Conservation (phyloP, 257 asterid species). For the Lithospermum erythrorhizon region DNA sequence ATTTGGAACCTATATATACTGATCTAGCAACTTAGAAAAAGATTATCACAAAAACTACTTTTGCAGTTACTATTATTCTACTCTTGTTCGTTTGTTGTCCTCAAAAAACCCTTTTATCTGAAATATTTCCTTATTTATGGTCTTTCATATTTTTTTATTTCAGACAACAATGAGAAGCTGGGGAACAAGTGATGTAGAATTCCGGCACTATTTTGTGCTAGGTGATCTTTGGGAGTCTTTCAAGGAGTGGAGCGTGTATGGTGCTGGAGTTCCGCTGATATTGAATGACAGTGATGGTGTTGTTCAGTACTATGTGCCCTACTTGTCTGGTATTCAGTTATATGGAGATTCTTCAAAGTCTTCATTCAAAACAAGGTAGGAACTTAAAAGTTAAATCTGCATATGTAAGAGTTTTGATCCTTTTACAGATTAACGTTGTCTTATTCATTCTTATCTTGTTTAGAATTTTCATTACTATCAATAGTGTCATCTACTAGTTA, state of each 20-base stretch:
- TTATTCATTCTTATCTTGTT: no score
- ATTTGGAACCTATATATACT: background rate
- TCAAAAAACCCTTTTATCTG: no score
- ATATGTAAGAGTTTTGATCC: no score
- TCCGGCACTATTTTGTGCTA: conserved; percentile 59
- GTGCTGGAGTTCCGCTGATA: conserved; percentile 90
- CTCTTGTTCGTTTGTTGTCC: background rate
- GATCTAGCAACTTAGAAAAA: background rate
- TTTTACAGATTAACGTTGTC: no score
- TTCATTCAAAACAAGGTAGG: conserved; percentile 55
- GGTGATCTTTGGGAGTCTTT: conserved; percentile 91
- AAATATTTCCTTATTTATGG: background rate
- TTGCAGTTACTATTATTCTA: background rate
- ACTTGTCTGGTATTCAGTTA: conserved; percentile 76
- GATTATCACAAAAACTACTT: background rate
- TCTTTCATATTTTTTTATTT: background rate
- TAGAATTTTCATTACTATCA: no score
- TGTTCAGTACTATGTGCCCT: conserved; percentile 85
- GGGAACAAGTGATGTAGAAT: conserved; percentile 58
- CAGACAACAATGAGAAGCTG: conserved; percentile 61
- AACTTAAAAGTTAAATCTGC: no score
- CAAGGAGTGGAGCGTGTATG: conserved; percentile 95
- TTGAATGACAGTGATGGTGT: conserved; percentile 57
- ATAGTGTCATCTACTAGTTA: no score
- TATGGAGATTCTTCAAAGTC: conserved; percentile 60